Evolutionary conservation across 352 stramenopile species (phyloP).

Genomic region (Phytophthora citricola): DNA sequence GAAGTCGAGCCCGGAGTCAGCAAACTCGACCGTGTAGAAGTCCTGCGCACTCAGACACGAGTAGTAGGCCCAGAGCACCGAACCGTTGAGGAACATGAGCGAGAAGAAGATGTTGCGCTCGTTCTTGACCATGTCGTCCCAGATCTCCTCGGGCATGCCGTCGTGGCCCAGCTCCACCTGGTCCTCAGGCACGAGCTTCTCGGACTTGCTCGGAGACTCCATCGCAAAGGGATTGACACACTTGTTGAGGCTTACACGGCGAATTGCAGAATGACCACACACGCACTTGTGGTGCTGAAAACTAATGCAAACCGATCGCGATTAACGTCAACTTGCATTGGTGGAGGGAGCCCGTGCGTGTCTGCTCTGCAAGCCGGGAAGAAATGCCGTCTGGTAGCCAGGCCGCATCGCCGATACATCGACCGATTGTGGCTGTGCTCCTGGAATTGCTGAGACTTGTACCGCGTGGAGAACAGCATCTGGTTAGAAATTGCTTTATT

Average conservation of each 20-base stretch:
- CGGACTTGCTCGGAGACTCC: slow-evolving; percentile 38
- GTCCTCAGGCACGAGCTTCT: slow-evolving; percentile 41
- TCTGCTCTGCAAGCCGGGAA: slow-evolving; percentile 20
- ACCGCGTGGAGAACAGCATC: slow-evolving; percentile 6
- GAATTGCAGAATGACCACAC: slow-evolving; percentile 25
- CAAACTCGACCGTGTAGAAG: slow-evolving; percentile 62
- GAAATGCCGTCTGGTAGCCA: slow-evolving; percentile 25
- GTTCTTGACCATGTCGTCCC: slow-evolving; percentile 58
- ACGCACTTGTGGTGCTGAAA: slow-evolving; percentile 2
- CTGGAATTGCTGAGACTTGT: slow-evolving; percentile 19
- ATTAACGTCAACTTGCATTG: slow-evolving; percentile 32
- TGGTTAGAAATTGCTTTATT: slow-evolving; percentile 5
- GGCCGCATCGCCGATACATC: slow-evolving; percentile 22
- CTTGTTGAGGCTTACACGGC: background rate
- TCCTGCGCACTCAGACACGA: slow-evolving; percentile 74
- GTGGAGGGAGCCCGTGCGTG: slow-evolving; percentile 22
- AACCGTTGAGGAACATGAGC: slow-evolving; percentile 73
- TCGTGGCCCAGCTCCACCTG: slow-evolving; percentile 38
- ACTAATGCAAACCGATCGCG: slow-evolving; percentile 24
- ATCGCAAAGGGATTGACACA: slow-evolving; percentile 5
- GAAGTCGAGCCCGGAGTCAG: slow-evolving; percentile 56
- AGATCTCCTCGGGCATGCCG: slow-evolving; percentile 60
- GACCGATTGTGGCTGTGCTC: slow-evolving; percentile 14
- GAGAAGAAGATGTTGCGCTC: slow-evolving; percentile 61
- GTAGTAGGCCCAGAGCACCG: slow-evolving; percentile 78